phyloP scores from a whole-genome alignment of 139 green algal genomes.

The Raphidocelis subcapitata region DNA sequence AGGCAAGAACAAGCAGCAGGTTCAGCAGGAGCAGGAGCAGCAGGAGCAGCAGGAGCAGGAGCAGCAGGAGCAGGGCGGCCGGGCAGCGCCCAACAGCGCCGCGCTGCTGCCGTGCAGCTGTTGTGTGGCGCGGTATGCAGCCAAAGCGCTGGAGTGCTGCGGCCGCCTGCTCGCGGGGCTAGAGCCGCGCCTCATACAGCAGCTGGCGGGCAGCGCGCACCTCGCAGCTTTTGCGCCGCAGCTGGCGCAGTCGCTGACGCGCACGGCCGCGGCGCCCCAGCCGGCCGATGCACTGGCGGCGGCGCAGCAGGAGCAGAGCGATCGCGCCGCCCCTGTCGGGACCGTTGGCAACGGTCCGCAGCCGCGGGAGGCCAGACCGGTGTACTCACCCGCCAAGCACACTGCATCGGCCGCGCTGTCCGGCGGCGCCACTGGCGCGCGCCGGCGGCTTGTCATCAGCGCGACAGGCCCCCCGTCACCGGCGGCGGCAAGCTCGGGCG shows the following conservation, averaged over 20 bases:
- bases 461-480: too few relatives aligned
- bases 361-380: not conserved
- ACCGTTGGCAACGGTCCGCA: not conserved
- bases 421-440: too few relatives aligned
- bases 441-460: too few relatives aligned
- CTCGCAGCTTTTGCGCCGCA: not conserved
- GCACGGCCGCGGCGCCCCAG: not conserved
- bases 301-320: not conserved
- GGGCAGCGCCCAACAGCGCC: not conserved
- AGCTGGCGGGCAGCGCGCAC: not conserved
- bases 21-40: not conserved
- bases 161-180: slow-evolving; percentile 14
- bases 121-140: slow-evolving; percentile 18
- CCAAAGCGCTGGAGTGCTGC: slow-evolving; percentile 20
- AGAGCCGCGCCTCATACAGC: not conserved
- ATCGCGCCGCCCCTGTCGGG: not conserved
- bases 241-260: slow-evolving; percentile 1
- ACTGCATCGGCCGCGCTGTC: too few relatives aligned
- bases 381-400: too few relatives aligned
- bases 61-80: not conserved
- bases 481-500: too few relatives aligned
- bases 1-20: not conserved
- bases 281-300: too few relatives aligned
- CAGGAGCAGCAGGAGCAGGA: not conserved
- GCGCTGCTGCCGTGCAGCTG: slow-evolving; percentile 1